These are phyloP conservation scores for Dendrothele bispora DNA, from an alignment of 768 basidiomycete genomes.

Conservation along the genomic window DNA sequence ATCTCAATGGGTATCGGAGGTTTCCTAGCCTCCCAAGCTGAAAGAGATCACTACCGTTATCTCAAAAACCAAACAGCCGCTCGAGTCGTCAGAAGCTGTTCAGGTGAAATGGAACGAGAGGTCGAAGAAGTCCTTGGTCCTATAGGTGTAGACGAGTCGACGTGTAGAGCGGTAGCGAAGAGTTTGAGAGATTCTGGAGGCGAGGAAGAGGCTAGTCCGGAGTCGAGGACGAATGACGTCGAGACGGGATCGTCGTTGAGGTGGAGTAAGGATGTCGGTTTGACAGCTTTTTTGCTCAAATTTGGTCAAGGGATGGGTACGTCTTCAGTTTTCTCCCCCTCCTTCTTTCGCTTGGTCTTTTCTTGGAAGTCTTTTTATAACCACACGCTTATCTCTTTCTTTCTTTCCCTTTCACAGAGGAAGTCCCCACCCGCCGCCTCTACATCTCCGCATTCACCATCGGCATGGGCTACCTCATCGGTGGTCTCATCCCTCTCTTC, in stretches of 20 bases:
- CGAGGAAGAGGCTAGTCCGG: constrained; percentile 17
- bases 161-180: constrained; percentile 77
- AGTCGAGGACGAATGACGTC: constrained; percentile 33
- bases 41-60: constrained; percentile 92
- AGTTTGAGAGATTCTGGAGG: constrained; percentile 70
- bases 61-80: constrained; percentile 70
- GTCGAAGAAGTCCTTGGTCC: constrained; percentile 86
- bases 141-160: constrained; percentile 83
- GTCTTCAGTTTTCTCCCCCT: constrained; percentile 17
- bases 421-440: constrained; percentile 79
- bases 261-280: constrained; percentile 78
- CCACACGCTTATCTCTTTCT: too few species aligned
- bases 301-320: constrained; percentile 91
- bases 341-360: not conserved
- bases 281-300: constrained; percentile 93
- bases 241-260: constrained; percentile 57
- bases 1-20: constrained; percentile 99
- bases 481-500: constrained; percentile 89
- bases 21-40: constrained; percentile 95
- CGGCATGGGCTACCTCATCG: constrained; percentile 90
- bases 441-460: constrained; percentile 95
- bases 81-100: constrained; percentile 86
- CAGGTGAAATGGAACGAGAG: constrained; percentile 96
- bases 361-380: not conserved
- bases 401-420: constrained; percentile 73